Percentiles rank a stretch among this genome's conserved stretches.
phyloP scores from a whole-genome alignment of 2,329 filamentous ascomycete species.

The Diaporthe nobilis region DNA sequence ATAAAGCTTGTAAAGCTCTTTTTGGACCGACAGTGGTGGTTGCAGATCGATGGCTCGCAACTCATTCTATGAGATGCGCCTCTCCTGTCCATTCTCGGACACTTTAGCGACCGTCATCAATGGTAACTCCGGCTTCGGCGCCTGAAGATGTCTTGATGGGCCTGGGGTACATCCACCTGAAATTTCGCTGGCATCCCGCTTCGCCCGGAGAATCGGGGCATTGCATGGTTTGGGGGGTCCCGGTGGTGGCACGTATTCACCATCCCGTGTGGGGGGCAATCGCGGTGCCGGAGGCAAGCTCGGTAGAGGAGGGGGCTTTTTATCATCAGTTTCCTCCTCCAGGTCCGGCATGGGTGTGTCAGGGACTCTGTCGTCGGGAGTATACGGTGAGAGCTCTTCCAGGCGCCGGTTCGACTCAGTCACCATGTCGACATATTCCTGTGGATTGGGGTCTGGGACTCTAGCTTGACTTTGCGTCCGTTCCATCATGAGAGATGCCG shows the following conservation, averaged over 20 bases:
- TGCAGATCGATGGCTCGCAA: background rate
- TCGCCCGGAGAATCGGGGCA: background rate
- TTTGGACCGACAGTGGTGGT: background rate
- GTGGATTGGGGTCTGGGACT: background rate
- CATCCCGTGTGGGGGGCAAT: background rate
- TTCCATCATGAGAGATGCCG: background rate
- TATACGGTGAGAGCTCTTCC: conserved; percentile 4
- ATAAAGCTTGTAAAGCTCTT: conserved; percentile 22
- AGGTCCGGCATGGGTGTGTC: conserved; percentile 5
- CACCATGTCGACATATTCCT: background rate
- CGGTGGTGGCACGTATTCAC: background rate
- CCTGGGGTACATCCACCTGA: background rate
- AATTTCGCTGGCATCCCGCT: conserved; percentile 10
- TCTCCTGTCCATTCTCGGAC: background rate
- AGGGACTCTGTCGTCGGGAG: background rate
- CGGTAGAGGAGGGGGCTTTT: background rate
- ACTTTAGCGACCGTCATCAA: background rate
- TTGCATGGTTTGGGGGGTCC: background rate
- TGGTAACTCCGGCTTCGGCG: background rate
- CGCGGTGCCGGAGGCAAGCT: background rate
- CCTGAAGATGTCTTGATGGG: background rate
- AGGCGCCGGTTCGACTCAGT: background rate
- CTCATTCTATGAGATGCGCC: background rate
- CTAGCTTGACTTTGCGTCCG: background rate
- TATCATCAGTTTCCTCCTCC: too few relatives aligned